Conservation (phyloP, 805 yeast genomes). For the Ogataea sp. region DNA sequence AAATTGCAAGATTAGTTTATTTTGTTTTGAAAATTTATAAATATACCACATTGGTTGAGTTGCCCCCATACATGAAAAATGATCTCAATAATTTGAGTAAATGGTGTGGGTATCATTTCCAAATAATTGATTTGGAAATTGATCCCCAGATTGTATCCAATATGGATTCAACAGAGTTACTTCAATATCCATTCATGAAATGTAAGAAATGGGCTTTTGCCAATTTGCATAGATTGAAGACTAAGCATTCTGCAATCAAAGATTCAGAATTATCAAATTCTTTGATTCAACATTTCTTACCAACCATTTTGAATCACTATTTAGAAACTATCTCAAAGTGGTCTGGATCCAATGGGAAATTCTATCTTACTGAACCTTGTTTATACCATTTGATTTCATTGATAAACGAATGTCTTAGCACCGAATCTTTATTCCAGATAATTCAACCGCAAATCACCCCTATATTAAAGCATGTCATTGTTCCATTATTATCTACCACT, state of each 20-base stretch:
- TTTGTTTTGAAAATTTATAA: conserved; percentile 70
- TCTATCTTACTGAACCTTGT: conserved; percentile 61
- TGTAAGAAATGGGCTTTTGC: conserved; percentile 83
- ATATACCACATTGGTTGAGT: conserved; percentile 62
- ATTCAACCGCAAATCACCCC: conserved; percentile 59
- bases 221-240: conserved; percentile 59
- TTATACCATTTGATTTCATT: conserved; percentile 57
- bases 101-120: conserved; percentile 70
- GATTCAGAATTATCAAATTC: conserved; percentile 22
- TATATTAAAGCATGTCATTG: conserved; percentile 62
- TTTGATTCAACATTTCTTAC: conserved; percentile 53
- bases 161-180: conserved; percentile 38
- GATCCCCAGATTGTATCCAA: conserved; percentile 11
- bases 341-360: conserved; percentile 36
- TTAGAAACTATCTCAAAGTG: conserved; percentile 60
- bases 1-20: conserved; percentile 59
- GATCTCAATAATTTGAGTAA: conserved; percentile 35
- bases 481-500: conserved; percentile 66
- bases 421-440: conserved; percentile 53
- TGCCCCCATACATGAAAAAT: conserved; percentile 55
- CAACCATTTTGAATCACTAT: conserved; percentile 56
- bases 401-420: conserved; percentile 46
- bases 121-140: conserved; percentile 33
- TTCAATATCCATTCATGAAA: conserved; percentile 47
- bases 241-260: too few species aligned